phyloP scores from a whole-genome alignment of 441 rosid genomes.

The Codiaeum variegatum region DNA sequence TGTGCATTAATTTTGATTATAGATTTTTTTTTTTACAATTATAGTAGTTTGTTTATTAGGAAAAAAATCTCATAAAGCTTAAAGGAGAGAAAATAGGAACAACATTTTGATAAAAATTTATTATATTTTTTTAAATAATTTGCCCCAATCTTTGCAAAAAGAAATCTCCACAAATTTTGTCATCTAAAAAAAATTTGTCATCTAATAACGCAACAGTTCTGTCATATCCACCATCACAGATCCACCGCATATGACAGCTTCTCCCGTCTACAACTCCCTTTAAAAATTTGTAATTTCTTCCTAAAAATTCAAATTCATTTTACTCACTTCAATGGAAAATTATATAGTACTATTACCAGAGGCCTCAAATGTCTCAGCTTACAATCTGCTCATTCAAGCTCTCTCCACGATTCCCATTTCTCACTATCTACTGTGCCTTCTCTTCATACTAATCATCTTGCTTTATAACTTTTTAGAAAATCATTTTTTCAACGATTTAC shows the following conservation, averaged over 20 bases:
- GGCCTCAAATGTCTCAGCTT: conserved; percentile 21
- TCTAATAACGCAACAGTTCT: no score
- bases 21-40: no score
- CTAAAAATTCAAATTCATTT: neutral
- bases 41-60: no score
- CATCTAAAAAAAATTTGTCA: no score
- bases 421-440: conserved; percentile 26
- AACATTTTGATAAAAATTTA: no score
- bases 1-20: no score
- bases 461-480: conserved; percentile 40
- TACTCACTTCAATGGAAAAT: neutral
- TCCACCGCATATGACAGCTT: neutral
- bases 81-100: no score
- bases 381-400: conserved; percentile 30
- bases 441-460: conserved; percentile 17
- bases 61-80: no score
- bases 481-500: conserved; percentile 36
- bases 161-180: no score
- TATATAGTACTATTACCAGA: neutral
- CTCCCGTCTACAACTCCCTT: neutral
- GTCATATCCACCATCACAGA: neutral
- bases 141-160: no score
- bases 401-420: conserved; percentile 31
- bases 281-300: neutral
- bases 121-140: no score